phyloP scores from a whole-genome alignment of 176 grass and related monocot genomes.

The Eleusine coracana region DNA sequence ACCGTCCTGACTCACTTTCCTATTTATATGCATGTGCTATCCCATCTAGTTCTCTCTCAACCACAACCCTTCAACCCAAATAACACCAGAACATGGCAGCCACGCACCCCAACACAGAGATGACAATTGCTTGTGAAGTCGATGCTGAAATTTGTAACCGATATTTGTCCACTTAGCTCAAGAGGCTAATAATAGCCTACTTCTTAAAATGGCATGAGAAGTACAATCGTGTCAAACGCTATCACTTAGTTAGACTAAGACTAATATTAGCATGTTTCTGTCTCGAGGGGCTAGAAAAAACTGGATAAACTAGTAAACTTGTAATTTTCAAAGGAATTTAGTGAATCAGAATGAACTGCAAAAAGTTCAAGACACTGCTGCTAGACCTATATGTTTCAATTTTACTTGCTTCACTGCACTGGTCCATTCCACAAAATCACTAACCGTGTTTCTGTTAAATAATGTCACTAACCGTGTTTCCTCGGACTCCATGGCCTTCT shows the following conservation, averaged over 20 bases:
- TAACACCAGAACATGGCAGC: slow-evolving; percentile 9
- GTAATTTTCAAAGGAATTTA: neutral
- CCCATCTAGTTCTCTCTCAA: neutral
- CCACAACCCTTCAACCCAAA: slow-evolving; percentile 11
- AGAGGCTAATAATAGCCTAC: slow-evolving; percentile 25
- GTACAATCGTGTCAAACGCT: neutral
- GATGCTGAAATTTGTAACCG: slow-evolving; percentile 15
- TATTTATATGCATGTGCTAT: slow-evolving; percentile 2
- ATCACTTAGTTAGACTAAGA: neutral
- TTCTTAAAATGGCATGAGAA: slow-evolving; percentile 13
- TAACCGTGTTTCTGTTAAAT: no score
- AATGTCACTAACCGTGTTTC: neutral
- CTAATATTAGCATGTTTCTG: slow-evolving; percentile 14
- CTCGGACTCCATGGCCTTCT: neutral
- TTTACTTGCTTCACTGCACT: neutral
- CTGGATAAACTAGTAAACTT: neutral
- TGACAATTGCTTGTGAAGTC: neutral
- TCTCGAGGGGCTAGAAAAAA: neutral
- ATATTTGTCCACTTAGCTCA: neutral
- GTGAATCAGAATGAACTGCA: no score
- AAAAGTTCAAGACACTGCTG: neutral
- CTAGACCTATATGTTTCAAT: neutral
- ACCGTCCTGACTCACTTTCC: neutral
- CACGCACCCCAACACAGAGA: neutral
- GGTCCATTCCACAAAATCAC: neutral